Conservation (phyloP, 768 basidiomycete genomes). For the Mycena belliarum region DNA sequence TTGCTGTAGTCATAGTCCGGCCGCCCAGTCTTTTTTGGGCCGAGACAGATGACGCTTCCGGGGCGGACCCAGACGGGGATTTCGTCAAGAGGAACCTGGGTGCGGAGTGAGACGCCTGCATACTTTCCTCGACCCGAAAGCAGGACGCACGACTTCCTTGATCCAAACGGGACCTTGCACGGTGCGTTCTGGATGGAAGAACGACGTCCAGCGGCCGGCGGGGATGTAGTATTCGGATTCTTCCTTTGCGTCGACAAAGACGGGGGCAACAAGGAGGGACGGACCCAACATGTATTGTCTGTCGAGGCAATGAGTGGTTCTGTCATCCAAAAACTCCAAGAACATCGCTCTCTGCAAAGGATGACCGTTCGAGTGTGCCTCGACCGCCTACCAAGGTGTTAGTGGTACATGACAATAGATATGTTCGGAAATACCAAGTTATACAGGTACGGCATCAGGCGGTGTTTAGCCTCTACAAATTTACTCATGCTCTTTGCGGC, state of each 20-base stretch:
- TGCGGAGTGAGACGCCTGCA: conserved; percentile 2
- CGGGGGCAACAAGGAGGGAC: conserved; percentile 61
- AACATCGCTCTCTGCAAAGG: conserved; percentile 69
- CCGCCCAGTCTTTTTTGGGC: conserved; percentile 47
- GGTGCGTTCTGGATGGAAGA: conserved; percentile 55
- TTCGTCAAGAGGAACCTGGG: conserved; percentile 56
- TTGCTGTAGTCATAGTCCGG: conserved; percentile 64
- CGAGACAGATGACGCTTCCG: conserved; percentile 58
- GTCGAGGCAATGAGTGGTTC: conserved; percentile 60
- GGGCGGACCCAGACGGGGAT: conserved; percentile 70
- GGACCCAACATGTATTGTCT: conserved; percentile 55
- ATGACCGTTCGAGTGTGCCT: conserved; percentile 52
- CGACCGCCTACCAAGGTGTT: conserved; percentile 42
- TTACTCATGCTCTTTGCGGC: conserved; percentile 63
- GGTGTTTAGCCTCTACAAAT: conserved; percentile 63
- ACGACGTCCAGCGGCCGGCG: conserved; percentile 60
- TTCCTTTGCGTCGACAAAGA: conserved; percentile 55
- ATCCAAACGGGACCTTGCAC: conserved; percentile 64
- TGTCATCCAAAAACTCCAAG: conserved; percentile 60
- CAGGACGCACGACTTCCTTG: conserved; percentile 35
- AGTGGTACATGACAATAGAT: background rate
- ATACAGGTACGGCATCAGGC: conserved; percentile 76
- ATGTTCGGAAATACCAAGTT: conserved; percentile 40
- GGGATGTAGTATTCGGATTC: conserved; percentile 63
- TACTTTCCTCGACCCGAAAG: background rate